Conservation (phyloP, 768 basidiomycete genomes). For the Russula dissimulans region DNA sequence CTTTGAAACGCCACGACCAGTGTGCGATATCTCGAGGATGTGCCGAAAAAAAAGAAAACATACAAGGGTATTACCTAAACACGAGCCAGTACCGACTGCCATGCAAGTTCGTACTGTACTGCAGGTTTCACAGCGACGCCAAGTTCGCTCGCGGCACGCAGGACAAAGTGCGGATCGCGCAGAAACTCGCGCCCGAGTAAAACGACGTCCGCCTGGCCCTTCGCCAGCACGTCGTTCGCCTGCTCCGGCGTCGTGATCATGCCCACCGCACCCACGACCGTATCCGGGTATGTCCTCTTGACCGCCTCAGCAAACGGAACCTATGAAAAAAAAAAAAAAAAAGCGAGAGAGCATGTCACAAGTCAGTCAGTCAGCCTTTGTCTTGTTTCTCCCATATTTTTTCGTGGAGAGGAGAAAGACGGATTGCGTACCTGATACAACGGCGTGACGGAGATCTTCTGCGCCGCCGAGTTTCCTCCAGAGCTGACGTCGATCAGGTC, state of each 20-base stretch:
- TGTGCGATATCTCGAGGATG: no score
- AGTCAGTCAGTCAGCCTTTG: no score
- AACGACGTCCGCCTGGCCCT: constrained; percentile 60
- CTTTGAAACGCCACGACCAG: no score
- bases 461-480: constrained; percentile 30
- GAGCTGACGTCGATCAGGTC: constrained; percentile 70
- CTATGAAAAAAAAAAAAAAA: constrained; percentile 25
- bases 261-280: constrained; percentile 58
- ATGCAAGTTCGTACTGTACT: constrained; percentile 62
- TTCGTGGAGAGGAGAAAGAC: no score
- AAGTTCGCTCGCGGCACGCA: constrained; percentile 53
- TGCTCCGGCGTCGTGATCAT: constrained; percentile 56
- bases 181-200: constrained; percentile 60
- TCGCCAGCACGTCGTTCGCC: constrained; percentile 51
- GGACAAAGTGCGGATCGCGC: constrained; percentile 55
- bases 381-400: no score
- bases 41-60: no score
- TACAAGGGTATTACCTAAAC: not conserved
- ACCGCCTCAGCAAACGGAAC: constrained; percentile 60
- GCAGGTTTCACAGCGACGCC: constrained; percentile 59
- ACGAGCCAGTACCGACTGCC: constrained; percentile 32
- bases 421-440: constrained; percentile 48
- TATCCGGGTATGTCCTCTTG: constrained; percentile 48
- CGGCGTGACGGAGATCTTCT: constrained; percentile 46
- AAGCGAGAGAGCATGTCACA: no score